Percentiles rank a stretch among this genome's conserved stretches.
Conservation (phyloP, 2,329 filamentous ascomycete genomes). For the Fusarium tuaranense region DNA sequence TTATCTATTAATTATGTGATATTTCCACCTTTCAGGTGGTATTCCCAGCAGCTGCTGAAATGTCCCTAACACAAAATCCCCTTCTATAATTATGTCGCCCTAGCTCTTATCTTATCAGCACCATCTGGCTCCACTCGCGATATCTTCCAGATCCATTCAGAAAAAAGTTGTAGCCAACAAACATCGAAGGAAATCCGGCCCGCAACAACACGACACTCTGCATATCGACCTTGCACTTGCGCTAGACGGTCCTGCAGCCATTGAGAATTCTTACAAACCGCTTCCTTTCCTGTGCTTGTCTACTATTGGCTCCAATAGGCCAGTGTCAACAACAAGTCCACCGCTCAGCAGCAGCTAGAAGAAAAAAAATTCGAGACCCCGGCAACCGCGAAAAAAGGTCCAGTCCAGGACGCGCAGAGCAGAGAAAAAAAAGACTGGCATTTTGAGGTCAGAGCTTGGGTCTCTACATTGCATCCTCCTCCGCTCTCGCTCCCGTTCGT, state of each 20-base stretch:
- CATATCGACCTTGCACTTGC: conserved; percentile 39
- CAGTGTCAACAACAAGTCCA: conserved; percentile 28
- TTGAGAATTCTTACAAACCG: conserved; percentile 29
- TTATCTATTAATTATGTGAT: neutral
- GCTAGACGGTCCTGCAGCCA: conserved; percentile 39
- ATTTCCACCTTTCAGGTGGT: neutral
- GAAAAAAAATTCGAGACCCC: conserved; percentile 35
- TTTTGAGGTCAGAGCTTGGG: neutral
- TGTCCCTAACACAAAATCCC: neutral
- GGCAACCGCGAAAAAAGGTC: conserved; percentile 36
- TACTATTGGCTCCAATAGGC: conserved; percentile 29
- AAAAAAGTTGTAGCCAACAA: conserved; percentile 44
- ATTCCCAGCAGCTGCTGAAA: conserved; percentile 1
- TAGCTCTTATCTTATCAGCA: conserved; percentile 31
- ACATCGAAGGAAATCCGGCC: conserved; percentile 36
- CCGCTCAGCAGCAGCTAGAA: conserved; percentile 30
- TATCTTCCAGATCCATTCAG: conserved; percentile 38
- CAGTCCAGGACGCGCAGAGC: conserved; percentile 13
- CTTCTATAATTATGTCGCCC: conserved; percentile 36
- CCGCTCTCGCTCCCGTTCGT: conserved; percentile 1
- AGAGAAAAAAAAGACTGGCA: conserved; percentile 22
- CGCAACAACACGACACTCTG: conserved; percentile 35
- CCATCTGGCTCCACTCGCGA: conserved; percentile 35
- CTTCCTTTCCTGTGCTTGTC: conserved; percentile 12
- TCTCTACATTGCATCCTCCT: neutral